A percentile compares a stretch with the other conserved stretches of the same genome.
phyloP scores from a whole-genome alignment of 345 rosid genomes.

The Citrus unshiu region DNA sequence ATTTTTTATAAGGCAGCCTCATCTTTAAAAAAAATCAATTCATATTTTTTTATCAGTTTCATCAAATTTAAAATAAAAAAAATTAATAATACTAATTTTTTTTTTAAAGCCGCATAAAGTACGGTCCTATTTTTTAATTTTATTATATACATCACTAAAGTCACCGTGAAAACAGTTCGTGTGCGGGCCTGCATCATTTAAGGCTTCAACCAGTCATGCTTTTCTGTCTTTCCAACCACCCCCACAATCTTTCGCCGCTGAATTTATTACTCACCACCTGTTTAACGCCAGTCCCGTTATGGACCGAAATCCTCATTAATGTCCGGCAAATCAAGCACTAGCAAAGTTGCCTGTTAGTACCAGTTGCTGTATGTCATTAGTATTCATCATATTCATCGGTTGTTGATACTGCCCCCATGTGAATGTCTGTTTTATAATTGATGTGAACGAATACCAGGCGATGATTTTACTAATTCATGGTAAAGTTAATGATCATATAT shows the following conservation, averaged over 20 bases:
- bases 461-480: neutral
- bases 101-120: too few species aligned
- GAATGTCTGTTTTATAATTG: neutral
- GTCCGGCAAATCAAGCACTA: neutral
- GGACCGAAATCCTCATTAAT: neutral
- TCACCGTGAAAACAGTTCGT: neutral
- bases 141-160: too few species aligned
- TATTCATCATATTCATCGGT: neutral
- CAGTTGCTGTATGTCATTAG: neutral
- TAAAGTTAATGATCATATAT: neutral
- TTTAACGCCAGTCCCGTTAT: neutral
- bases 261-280: neutral
- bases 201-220: neutral
- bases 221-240: neutral
- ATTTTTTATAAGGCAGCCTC: too few species aligned
- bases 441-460: neutral
- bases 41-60: too few species aligned
- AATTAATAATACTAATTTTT: too few species aligned
- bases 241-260: rapidly evolving
- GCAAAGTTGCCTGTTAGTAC: neutral
- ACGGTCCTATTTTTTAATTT: too few species aligned
- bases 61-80: too few species aligned
- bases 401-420: neutral
- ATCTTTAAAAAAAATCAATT: too few species aligned
- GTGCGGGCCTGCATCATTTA: slow-evolving; percentile 4